Percentiles rank a stretch among this genome's conserved stretches.
Evolutionary conservation across 2,329 filamentous ascomycete genomes (phyloP).

Genomic region (Eurotiales sp.): DNA sequence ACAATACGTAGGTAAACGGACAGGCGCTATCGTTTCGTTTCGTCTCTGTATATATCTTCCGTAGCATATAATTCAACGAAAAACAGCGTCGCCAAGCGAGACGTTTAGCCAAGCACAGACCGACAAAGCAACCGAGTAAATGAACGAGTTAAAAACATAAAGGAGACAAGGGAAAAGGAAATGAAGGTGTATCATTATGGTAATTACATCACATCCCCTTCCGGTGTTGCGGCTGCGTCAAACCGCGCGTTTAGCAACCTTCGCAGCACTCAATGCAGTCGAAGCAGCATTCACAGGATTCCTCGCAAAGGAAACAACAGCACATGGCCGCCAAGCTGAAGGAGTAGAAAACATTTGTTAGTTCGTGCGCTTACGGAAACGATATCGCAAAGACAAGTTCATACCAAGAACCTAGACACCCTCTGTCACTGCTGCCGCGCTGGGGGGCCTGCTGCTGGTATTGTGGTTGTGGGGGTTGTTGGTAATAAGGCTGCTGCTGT

Average conservation of each 20-base stretch:
- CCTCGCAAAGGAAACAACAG: conserved; percentile 63
- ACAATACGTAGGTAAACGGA: background rate
- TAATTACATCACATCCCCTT: background rate
- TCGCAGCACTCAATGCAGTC: conserved; percentile 56
- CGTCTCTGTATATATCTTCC: background rate
- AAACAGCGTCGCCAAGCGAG: too few relatives aligned
- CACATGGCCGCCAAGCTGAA: conserved; percentile 53
- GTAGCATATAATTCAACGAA: too few relatives aligned
- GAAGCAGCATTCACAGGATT: conserved; percentile 61
- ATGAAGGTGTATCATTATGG: background rate
- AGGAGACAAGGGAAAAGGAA: background rate
- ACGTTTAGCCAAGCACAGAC: too few relatives aligned
- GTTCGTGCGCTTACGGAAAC: conserved; percentile 13
- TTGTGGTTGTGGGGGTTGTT: conserved; percentile 28
- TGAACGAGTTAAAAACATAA: background rate
- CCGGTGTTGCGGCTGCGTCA: background rate
- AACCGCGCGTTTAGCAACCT: conserved; percentile 25
- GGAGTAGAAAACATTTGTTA: background rate
- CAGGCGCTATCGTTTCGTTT: background rate
- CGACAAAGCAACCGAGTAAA: background rate
- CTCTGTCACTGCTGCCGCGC: conserved; percentile 41
- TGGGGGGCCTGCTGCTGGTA: too few relatives aligned
- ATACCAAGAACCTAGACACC: conserved; percentile 52
- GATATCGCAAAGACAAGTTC: conserved; percentile 13
- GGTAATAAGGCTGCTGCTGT: conserved; percentile 32